Conservation (phyloP, 768 basidiomycete species). For the Psilocybe cubensis region DNA sequence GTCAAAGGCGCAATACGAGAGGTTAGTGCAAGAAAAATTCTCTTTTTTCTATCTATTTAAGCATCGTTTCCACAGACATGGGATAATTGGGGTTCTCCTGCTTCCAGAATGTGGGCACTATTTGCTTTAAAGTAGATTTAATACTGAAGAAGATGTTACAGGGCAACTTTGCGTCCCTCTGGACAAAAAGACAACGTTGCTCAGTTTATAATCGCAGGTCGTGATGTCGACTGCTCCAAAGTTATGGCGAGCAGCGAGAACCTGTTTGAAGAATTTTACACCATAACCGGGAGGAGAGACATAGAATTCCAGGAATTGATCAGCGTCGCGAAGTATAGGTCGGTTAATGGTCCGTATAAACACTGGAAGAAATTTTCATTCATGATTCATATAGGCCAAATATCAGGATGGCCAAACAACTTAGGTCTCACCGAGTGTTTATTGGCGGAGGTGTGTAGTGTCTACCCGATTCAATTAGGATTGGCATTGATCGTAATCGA, state of each 20-base stretch:
- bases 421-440: constrained; percentile 17
- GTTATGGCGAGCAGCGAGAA: constrained; percentile 11
- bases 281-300: constrained; percentile 25
- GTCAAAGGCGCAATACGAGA: constrained; percentile 39
- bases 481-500: not conserved
- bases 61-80: constrained; percentile 33
- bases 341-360: too few relatives aligned
- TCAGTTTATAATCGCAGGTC: constrained; percentile 15
- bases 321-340: constrained; percentile 33
- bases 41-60: not conserved
- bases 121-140: not conserved
- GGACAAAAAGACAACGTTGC: constrained; percentile 14
- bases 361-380: not conserved
- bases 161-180: constrained; percentile 11
- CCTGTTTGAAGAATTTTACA: constrained; percentile 26
- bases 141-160: not conserved
- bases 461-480: not conserved
- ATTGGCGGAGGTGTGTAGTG: constrained; percentile 27
- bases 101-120: constrained; percentile 31
- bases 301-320: constrained; percentile 29
- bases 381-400: constrained; percentile 22
- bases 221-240: constrained; percentile 8
- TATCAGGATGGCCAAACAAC: constrained; percentile 22
- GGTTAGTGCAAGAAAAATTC: constrained; percentile 24
- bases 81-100: constrained; percentile 48